Evolutionary conservation across 2,329 filamentous ascomycete species (phyloP).

Genomic region (Didymella exigua): DNA sequence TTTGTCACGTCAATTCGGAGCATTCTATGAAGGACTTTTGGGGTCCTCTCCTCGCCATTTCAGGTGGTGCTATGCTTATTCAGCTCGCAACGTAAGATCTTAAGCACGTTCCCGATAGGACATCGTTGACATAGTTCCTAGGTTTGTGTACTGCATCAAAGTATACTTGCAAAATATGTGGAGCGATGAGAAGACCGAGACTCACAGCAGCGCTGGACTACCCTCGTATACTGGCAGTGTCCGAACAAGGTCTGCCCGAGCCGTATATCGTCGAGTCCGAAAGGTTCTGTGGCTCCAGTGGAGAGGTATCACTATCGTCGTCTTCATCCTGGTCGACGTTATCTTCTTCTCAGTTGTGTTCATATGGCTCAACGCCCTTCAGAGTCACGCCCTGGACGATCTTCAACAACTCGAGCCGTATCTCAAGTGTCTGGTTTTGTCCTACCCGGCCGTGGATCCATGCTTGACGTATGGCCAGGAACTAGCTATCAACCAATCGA

Average conservation of each 20-base stretch:
- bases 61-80: slow-evolving; percentile 74
- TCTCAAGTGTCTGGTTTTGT: slow-evolving; percentile 71
- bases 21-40: slow-evolving; percentile 85
- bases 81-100: slow-evolving; percentile 78
- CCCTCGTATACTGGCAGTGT: slow-evolving; percentile 73
- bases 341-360: slow-evolving; percentile 94
- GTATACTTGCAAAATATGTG: slow-evolving; percentile 85
- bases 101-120: background rate
- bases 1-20: slow-evolving; percentile 92
- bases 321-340: slow-evolving; percentile 88
- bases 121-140: slow-evolving; percentile 27
- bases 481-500: slow-evolving; percentile 75
- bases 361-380: slow-evolving; percentile 74
- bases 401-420: slow-evolving; percentile 66
- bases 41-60: slow-evolving; percentile 83
- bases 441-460: slow-evolving; percentile 64
- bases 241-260: slow-evolving; percentile 78
- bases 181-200: slow-evolving; percentile 73
- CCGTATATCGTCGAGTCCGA: slow-evolving; percentile 84
- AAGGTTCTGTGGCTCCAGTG: slow-evolving; percentile 91
- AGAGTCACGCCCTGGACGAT: slow-evolving; percentile 62
- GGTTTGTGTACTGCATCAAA: slow-evolving; percentile 82
- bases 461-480: slow-evolving; percentile 67
- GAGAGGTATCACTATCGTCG: slow-evolving; percentile 87
- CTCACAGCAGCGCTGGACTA: slow-evolving; percentile 66